Evolutionary conservation across 495 filamentous ascomycete genomes (phyloP).

Genomic region (Aspergillus ostianus): DNA sequence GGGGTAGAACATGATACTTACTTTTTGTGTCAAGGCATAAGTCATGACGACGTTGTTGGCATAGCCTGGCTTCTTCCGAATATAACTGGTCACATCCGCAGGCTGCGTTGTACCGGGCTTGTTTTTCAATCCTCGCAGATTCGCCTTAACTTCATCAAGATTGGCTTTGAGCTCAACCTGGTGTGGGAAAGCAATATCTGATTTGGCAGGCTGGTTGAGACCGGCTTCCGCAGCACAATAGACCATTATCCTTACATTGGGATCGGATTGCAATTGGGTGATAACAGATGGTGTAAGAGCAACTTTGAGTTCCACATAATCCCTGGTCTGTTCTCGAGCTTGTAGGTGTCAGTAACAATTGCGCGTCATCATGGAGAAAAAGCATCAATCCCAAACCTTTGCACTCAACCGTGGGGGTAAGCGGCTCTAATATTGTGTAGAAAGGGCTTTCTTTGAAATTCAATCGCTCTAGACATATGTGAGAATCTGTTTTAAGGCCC

Average conservation of each 20-base stretch:
- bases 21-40: conserved; percentile 89
- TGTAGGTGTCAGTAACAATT: conserved; percentile 20
- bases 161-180: conserved; percentile 93
- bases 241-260: conserved; percentile 66
- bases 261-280: conserved; percentile 50
- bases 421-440: conserved; percentile 58
- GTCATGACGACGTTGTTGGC: conserved; percentile 78
- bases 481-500: conserved; percentile 11
- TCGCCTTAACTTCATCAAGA: conserved; percentile 79
- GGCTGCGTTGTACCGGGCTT: conserved; percentile 91
- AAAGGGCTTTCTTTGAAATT: conserved; percentile 78
- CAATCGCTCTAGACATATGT: conserved; percentile 33
- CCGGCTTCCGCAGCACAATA: conserved; percentile 67
- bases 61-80: conserved; percentile 68
- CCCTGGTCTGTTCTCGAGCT: conserved; percentile 54
- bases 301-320: conserved; percentile 53
- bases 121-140: conserved; percentile 90
- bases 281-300: conserved; percentile 48
- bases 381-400: conserved; percentile 54
- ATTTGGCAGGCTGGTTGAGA: conserved; percentile 53
- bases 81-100: conserved; percentile 77
- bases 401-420: conserved; percentile 63
- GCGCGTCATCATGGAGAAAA: background rate
- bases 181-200: conserved; percentile 83
- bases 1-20: conserved; percentile 29